Percentiles rank a stretch among this genome's conserved stretches.
These are phyloP conservation scores for Beauveria pseudobassiana DNA, from an alignment of 2,329 filamentous ascomycete species.

Conservation along the genomic window DNA sequence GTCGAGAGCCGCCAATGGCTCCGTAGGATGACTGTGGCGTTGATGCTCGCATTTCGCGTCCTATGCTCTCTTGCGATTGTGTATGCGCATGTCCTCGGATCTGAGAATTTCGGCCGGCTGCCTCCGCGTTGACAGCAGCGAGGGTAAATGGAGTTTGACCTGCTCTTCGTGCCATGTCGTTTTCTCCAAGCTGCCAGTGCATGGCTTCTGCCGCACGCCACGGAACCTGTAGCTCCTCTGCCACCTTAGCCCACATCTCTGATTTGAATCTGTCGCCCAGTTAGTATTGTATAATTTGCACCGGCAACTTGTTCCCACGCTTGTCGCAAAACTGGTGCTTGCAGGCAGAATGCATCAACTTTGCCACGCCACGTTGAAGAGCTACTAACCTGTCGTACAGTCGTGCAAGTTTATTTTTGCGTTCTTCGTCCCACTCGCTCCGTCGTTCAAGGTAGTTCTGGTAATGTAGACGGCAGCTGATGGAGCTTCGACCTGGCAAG, in stretches of 20 bases:
- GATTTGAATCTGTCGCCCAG: constrained; percentile 70
- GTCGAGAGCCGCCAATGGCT: constrained; percentile 21
- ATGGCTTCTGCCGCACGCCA: constrained; percentile 95
- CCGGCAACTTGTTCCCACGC: background rate
- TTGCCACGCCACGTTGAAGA: background rate
- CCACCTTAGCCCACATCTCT: constrained; percentile 96
- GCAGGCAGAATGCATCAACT: constrained; percentile 15
- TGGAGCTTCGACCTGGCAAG: constrained; percentile 82
- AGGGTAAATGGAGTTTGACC: constrained; percentile 81
- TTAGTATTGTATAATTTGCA: background rate
- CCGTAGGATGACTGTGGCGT: constrained; percentile 34
- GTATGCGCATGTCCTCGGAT: constrained; percentile 34
- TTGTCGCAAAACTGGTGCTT: background rate
- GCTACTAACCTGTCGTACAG: constrained; percentile 81
- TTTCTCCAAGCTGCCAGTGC: constrained; percentile 94
- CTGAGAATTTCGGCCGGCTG: constrained; percentile 29
- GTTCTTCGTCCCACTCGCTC: constrained; percentile 94
- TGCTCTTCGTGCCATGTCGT: constrained; percentile 87
- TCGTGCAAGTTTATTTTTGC: constrained; percentile 91
- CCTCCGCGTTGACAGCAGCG: constrained; percentile 45
- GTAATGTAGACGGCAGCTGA: constrained; percentile 90
- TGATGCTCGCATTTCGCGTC: constrained; percentile 34
- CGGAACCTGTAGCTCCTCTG: constrained; percentile 88
- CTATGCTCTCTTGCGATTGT: constrained; percentile 39
- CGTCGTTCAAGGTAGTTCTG: constrained; percentile 94